A percentile compares a stretch with the other conserved stretches of the same genome.
phyloP scores from a whole-genome alignment of 345 rosid species.

The Citrus cavaleriei region DNA sequence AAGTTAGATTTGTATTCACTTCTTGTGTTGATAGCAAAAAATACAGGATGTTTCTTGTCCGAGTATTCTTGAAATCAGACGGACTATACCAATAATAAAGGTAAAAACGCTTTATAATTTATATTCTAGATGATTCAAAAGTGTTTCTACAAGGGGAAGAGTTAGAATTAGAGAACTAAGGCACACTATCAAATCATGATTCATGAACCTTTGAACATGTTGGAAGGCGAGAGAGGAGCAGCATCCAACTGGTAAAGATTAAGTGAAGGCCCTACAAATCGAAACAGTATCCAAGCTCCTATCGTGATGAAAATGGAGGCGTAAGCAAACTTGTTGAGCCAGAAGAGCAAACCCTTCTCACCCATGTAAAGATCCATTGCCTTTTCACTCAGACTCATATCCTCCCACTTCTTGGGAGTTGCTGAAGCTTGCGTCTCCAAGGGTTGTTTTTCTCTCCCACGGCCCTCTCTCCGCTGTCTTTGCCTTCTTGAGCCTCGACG shows the following conservation, averaged over 20 bases:
- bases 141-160: background rate
- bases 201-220: slow-evolving; percentile 57
- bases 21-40: background rate
- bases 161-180: background rate
- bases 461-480: slow-evolving; percentile 20
- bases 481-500: slow-evolving; percentile 50
- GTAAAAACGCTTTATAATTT: background rate
- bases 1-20: background rate
- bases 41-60: background rate
- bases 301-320: slow-evolving; percentile 83
- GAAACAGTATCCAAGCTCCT: slow-evolving; percentile 88
- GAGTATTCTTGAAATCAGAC: background rate
- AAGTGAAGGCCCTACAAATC: slow-evolving; percentile 84
- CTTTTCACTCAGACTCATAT: slow-evolving; percentile 64
- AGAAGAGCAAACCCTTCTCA: slow-evolving; percentile 69
- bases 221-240: slow-evolving; percentile 68
- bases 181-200: background rate
- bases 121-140: background rate
- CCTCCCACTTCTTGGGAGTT: slow-evolving; percentile 70
- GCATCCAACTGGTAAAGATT: slow-evolving; percentile 87
- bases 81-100: background rate
- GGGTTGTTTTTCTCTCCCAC: slow-evolving; percentile 8
- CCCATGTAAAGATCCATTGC: slow-evolving; percentile 69
- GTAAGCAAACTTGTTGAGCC: slow-evolving; percentile 87
- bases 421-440: slow-evolving; percentile 15